Percentiles rank a stretch among this genome's conserved stretches.
These are phyloP conservation scores for Candida endomychidarum DNA, from an alignment of 805 yeast genomes.

Conservation along the genomic window DNA sequence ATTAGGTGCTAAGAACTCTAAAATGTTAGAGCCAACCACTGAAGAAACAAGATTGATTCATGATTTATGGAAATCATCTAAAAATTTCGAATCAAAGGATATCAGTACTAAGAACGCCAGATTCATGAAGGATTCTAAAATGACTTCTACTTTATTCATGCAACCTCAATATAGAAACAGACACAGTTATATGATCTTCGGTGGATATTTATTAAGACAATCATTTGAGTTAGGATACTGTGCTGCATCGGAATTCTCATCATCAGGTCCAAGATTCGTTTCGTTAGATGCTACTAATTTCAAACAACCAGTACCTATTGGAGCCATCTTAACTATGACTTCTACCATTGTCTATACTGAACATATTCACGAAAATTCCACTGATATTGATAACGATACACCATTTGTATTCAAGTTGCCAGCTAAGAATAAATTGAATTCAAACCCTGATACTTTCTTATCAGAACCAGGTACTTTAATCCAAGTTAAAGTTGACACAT, in stretches of 20 bases:
- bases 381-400: slow-evolving; percentile 25
- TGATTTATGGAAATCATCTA: slow-evolving; percentile 60
- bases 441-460: slow-evolving; percentile 57
- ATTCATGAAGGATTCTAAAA: slow-evolving; percentile 69
- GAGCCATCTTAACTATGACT: slow-evolving; percentile 79
- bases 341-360: slow-evolving; percentile 87
- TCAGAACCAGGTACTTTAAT: slow-evolving; percentile 81
- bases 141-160: slow-evolving; percentile 81
- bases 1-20: slow-evolving; percentile 64
- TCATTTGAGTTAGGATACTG: slow-evolving; percentile 93
- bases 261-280: slow-evolving; percentile 83
- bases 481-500: slow-evolving; percentile 86
- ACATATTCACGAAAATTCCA: slow-evolving; percentile 44
- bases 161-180: slow-evolving; percentile 96
- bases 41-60: slow-evolving; percentile 76
- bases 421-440: slow-evolving; percentile 54
- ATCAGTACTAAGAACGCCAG: slow-evolving; percentile 34
- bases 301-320: slow-evolving; percentile 94
- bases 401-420: slow-evolving; percentile 54
- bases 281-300: slow-evolving; percentile 89
- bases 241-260: slow-evolving; percentile 85
- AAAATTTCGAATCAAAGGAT: slow-evolving; percentile 25
- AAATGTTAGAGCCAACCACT: slow-evolving; percentile 60
- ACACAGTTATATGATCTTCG: slow-evolving; percentile 92
- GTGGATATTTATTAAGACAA: slow-evolving; percentile 90